These are phyloP conservation scores for Suhomyces wounanorum DNA, from an alignment of 1,139 yeast genomes.

Conservation along the genomic window DNA sequence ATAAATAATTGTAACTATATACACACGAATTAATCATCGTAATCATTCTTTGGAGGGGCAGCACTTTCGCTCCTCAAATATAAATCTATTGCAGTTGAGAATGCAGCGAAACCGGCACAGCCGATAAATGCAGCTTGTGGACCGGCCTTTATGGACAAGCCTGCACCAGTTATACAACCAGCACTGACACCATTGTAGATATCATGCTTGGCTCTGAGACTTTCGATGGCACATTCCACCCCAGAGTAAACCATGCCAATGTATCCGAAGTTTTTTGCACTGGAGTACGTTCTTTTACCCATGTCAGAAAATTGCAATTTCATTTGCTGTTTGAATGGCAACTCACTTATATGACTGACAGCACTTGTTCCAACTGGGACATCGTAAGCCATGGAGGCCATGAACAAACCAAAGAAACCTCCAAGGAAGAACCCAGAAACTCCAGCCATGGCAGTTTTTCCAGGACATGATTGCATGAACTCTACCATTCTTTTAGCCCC, in stretches of 20 bases:
- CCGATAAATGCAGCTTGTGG: slow-evolving; percentile 92
- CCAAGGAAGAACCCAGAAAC: slow-evolving; percentile 94
- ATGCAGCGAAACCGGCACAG: slow-evolving; percentile 97
- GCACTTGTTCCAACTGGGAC: slow-evolving; percentile 69
- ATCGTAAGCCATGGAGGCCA: slow-evolving; percentile 92
- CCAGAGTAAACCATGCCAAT: slow-evolving; percentile 94
- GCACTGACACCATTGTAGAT: slow-evolving; percentile 90
- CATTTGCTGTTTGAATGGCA: slow-evolving; percentile 93
- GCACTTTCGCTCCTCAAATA: slow-evolving; percentile 86
- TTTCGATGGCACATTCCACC: slow-evolving; percentile 89
- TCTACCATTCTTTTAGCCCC: slow-evolving; percentile 86
- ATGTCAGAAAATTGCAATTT: slow-evolving; percentile 87
- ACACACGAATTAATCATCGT: slow-evolving; percentile 58
- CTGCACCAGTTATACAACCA: slow-evolving; percentile 93
- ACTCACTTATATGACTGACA: slow-evolving; percentile 62
- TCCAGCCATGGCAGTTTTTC: slow-evolving; percentile 88
- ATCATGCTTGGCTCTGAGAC: slow-evolving; percentile 87
- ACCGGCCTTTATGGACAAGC: slow-evolving; percentile 87
- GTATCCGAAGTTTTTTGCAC: slow-evolving; percentile 93
- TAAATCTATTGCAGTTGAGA: slow-evolving; percentile 88
- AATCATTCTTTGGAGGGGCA: slow-evolving; percentile 85
- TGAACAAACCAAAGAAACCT: slow-evolving; percentile 93
- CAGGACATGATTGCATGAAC: slow-evolving; percentile 93
- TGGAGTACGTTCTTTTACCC: slow-evolving; percentile 81
- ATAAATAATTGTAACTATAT: slow-evolving; percentile 13